These are phyloP conservation scores for Boletus bicolor DNA, from an alignment of 768 basidiomycete genomes.

Conservation along the genomic window DNA sequence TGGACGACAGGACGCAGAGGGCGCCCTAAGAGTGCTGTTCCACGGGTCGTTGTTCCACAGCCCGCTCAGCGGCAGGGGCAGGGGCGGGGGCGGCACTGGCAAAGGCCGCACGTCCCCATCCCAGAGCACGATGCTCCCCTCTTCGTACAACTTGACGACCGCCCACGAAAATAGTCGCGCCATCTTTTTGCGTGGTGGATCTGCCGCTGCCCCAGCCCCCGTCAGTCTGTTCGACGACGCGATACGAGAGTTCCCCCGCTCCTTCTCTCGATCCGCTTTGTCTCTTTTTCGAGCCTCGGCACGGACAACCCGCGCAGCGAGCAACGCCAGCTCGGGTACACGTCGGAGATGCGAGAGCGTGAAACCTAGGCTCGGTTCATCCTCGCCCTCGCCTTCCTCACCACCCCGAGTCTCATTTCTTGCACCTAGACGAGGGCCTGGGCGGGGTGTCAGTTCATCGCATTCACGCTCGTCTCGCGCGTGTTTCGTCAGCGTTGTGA, in stretches of 20 bases:
- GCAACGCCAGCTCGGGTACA: constrained; percentile 64
- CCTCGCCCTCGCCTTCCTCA: background rate
- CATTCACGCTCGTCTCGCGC: constrained; percentile 7
- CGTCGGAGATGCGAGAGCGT: constrained; percentile 74
- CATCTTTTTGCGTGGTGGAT: constrained; percentile 42
- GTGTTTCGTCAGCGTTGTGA: constrained; percentile 35
- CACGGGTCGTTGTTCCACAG: constrained; percentile 47
- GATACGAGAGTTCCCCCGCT: background rate
- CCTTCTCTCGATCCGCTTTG: constrained; percentile 45
- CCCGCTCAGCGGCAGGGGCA: constrained; percentile 11
- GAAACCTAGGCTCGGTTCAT: constrained; percentile 42
- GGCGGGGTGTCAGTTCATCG: constrained; percentile 14
- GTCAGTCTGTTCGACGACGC: background rate
- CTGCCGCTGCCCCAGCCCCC: background rate
- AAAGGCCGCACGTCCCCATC: constrained; percentile 53
- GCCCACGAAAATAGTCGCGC: constrained; percentile 70
- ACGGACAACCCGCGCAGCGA: constrained; percentile 63
- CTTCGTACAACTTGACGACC: constrained; percentile 58
- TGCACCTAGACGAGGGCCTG: background rate
- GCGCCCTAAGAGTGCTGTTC: constrained; percentile 24
- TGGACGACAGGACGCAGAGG: constrained; percentile 27
- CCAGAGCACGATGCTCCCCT: constrained; percentile 75
- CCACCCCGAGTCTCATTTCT: background rate
- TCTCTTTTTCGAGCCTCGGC: constrained; percentile 56
- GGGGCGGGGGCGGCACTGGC: constrained; percentile 17